Conservation (phyloP, 371 early-diverging fungal species). For the Mucor lusitanicus region DNA sequence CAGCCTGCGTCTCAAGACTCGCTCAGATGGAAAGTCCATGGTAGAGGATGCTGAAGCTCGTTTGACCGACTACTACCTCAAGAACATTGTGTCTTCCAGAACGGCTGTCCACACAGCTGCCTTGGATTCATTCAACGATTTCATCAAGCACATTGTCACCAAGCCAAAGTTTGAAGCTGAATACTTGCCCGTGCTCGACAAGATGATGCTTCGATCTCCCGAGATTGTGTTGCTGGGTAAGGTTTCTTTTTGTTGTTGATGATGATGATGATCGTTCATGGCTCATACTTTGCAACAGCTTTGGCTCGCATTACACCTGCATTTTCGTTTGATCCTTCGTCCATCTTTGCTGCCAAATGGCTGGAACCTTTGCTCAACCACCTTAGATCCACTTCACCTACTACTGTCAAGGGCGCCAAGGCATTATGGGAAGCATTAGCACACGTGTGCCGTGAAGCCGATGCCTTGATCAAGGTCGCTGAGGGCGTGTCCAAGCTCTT, state of each 20-base stretch:
- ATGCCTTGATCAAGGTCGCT: conserved; percentile 58
- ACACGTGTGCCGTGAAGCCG: conserved; percentile 47
- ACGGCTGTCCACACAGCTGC: conserved; percentile 52
- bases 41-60: conserved; percentile 43
- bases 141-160: conserved; percentile 55
- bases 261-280: not conserved
- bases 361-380: conserved; percentile 67
- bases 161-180: conserved; percentile 54
- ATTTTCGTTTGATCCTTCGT: conserved; percentile 65
- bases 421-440: conserved; percentile 62
- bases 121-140: conserved; percentile 60
- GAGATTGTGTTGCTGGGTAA: conserved; percentile 76
- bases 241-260: no score
- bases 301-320: conserved; percentile 48
- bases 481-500: conserved; percentile 60
- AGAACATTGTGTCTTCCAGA: conserved; percentile 62
- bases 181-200: conserved; percentile 63
- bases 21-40: conserved; percentile 34
- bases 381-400: conserved; percentile 68
- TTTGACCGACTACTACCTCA: conserved; percentile 64
- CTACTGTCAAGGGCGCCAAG: conserved; percentile 57
- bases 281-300: conserved; percentile 28
- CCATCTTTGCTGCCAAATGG: conserved; percentile 65
- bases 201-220: conserved; percentile 86
- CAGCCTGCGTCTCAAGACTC: conserved; percentile 52